Base-by-base conservation (phyloP, 805 yeast species). In the Wickerhamomyces xylosicus region DNA sequence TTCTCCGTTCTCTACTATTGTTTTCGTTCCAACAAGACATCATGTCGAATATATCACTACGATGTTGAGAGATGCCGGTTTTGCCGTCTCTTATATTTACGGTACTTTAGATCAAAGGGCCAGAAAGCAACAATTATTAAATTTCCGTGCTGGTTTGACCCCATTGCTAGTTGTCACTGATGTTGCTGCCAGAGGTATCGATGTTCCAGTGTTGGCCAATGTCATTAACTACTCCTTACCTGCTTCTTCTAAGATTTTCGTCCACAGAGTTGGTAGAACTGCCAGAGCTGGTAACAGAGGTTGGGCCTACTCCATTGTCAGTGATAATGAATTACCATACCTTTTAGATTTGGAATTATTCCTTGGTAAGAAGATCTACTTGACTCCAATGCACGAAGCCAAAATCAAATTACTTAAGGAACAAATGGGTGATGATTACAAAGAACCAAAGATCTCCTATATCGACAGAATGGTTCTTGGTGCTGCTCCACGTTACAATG, bases 221-320 rank as follows among this genome's bases (percentile, higher is more conserved):
- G 99, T 92, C 38, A 72, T 92, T 49, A 92, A 92, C 59, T 92
- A 74, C 60, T 77, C 95, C 1, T 68, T 92, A 43, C 97, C 97
- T 10, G 82, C 86, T 1, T 80, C 94, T 2, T 86, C 97, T 4
- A 92, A 94, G 61, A 83, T 90, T 42, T 92, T 92, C 61, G 74
- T 92, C 40, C 99, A 92, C 63, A 78, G 99, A 64, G 97, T 92
- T 35, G 99, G 99, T 60, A 80, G 99, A 72, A 92, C 99, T 35
- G 99, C 98, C 10, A 83, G 99, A 72, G 98, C 98, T 8, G 99
- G 99, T 57, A 82, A 86, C 57, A 77, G 73, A 50, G 99, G 99
- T 56, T 87, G 97, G 95, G 99, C 98, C 0, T 92, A 85, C 58
- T 81, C 96, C 3, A 75, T 92, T 43, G 81, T 89, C 7, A 71